phyloP scores from a whole-genome alignment of 352 stramenopile species.

The Nothophytophthora sp. region DNA sequence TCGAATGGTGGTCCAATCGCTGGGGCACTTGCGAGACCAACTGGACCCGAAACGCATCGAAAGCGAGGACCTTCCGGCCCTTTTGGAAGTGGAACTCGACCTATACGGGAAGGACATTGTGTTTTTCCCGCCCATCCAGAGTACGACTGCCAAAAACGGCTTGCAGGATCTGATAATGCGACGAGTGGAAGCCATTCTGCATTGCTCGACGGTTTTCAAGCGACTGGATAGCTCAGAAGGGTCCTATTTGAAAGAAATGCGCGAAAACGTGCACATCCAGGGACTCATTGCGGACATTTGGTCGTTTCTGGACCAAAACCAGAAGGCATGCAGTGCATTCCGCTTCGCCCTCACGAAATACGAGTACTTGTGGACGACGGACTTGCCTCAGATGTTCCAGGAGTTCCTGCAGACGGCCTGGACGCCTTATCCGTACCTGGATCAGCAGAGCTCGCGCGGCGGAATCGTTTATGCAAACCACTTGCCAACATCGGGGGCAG shows the following conservation, averaged over 20 bases:
- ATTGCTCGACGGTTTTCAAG: slow-evolving; percentile 73
- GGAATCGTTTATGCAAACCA: slow-evolving; percentile 29
- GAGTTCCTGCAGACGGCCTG: slow-evolving; percentile 80
- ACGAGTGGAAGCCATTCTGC: slow-evolving; percentile 69
- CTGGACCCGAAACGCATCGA: slow-evolving; percentile 84
- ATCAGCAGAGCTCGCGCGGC: slow-evolving; percentile 15
- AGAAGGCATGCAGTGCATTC: slow-evolving; percentile 59
- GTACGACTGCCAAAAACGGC: slow-evolving; percentile 43
- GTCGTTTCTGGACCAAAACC: slow-evolving; percentile 79
- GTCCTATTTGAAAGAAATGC: slow-evolving; percentile 90
- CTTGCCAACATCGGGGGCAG: slow-evolving; percentile 15
- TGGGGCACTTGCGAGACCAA: slow-evolving; percentile 75
- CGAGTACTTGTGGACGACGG: slow-evolving; percentile 92
- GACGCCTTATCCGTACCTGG: slow-evolving; percentile 38
- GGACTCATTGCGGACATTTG: slow-evolving; percentile 81
- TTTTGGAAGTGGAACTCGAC: slow-evolving; percentile 93
- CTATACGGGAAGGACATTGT: slow-evolving; percentile 86
- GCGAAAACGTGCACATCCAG: slow-evolving; percentile 80
- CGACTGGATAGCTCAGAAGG: slow-evolving; percentile 87
- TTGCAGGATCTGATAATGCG: slow-evolving; percentile 68
- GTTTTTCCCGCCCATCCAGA: slow-evolving; percentile 72
- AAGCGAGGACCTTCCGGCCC: slow-evolving; percentile 78
- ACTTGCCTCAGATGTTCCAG: slow-evolving; percentile 88
- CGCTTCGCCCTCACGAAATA: slow-evolving; percentile 86
- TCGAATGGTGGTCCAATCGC: slow-evolving; percentile 71